A percentile compares a stretch with the other conserved stretches of the same genome.
These are phyloP conservation scores for Nicotiana knightiana DNA, from an alignment of 257 asterid genomes.

Conservation along the genomic window DNA sequence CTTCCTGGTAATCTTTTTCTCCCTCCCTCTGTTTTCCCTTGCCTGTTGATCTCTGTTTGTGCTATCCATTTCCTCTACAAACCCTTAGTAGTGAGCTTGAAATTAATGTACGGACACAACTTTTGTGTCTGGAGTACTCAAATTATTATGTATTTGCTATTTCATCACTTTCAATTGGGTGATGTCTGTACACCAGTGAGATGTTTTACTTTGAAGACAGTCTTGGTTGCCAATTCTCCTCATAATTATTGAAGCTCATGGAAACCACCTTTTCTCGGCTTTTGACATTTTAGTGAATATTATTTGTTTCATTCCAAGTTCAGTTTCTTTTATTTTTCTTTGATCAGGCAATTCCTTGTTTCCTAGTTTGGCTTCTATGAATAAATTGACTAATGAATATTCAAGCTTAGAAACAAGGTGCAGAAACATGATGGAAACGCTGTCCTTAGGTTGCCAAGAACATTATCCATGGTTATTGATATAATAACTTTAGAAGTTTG, in stretches of 20 bases:
- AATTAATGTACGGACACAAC: not conserved
- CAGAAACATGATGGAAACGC: not conserved
- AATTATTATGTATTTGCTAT: not conserved
- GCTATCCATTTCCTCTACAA: not conserved
- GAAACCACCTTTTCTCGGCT: not conserved
- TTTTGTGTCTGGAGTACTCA: not conserved
- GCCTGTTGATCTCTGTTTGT: not conserved
- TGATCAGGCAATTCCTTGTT: not conserved
- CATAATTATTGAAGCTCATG: not conserved
- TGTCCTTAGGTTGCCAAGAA: not conserved
- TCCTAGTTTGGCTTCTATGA: not conserved
- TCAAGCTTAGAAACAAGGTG: conserved; percentile 3
- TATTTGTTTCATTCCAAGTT: not conserved
- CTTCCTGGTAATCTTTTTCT: conserved; percentile 67
- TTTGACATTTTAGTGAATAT: not conserved
- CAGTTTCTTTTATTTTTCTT: not conserved
- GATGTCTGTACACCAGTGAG: not conserved
- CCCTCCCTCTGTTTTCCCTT: not conserved
- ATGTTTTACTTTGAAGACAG: not conserved
- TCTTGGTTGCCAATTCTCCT: not conserved
- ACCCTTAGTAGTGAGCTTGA: not conserved
- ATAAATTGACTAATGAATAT: not conserved
- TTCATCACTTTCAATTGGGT: not conserved
- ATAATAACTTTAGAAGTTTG: not conserved
- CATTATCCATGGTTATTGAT: not conserved